Evolutionary conservation across 2,329 filamentous ascomycete genomes (phyloP), one percentile per base, ranked within the genome.

Genomic region (Xylaria sp.): DNA sequence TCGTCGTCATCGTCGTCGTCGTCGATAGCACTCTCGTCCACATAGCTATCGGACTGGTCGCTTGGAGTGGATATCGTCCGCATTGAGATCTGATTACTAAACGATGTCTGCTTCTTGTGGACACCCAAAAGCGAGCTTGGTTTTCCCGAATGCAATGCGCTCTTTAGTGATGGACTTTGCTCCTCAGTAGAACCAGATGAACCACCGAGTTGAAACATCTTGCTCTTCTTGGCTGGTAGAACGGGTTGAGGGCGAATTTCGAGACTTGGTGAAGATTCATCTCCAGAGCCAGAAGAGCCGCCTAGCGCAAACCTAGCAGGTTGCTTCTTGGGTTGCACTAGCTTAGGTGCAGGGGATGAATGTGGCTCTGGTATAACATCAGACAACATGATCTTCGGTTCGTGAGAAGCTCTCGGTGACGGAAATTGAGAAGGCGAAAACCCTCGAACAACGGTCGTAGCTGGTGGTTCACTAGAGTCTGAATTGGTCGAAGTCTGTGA

Each of bases 11-110:
- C 85, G n/a, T 89, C 88, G 62, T 92, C 90, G 60, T 91, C 89
- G 61, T 92, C 90, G 64, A 96, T 94, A 62, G 92, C 93, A 76
- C 92, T 95, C 82, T 96, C 93, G 47, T 93, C 92, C 36, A 93
- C 86, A 69, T 92, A 90, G 72, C 85, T 86, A 61, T 91, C 86
- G 4, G 86, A 87, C 48, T 84, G 82, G 69, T 90, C 88, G 64
- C 71, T 86, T 79, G 58, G 85, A 82, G 54, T 87, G 80, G 88
- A 87, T 64, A 92, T 91, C 7, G 88, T 90, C 67, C 89, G 86
- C 17, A 89, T 90, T 48, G 87, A 86, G 55, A 95, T 86, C 71
- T 94, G 89, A 74, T 93, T 91, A 81, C 89, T 91, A 79, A 97
- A 96, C 0, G 93, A 94, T 0, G 93, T 88, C 67, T 91, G 89